phyloP scores from a whole-genome alignment of 2,329 filamentous ascomycete species.

The Penicillium sp. region DNA sequence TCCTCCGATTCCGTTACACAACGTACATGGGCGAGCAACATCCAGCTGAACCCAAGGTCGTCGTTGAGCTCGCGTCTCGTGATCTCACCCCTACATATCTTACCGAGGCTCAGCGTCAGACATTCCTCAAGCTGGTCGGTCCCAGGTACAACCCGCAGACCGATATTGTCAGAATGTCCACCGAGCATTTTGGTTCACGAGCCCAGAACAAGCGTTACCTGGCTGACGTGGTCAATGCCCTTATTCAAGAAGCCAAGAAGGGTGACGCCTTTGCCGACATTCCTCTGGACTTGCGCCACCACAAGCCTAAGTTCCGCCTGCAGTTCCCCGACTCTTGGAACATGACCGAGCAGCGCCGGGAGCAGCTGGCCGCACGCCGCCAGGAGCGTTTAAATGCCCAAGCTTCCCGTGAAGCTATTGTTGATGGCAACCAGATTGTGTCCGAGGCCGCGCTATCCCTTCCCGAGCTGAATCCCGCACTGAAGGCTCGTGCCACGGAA shows the following conservation, averaged over 20 bases:
- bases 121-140: slow-evolving; percentile 82
- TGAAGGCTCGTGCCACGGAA: slow-evolving; percentile 20
- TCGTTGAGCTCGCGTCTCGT: slow-evolving; percentile 74
- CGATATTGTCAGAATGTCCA: slow-evolving; percentile 79
- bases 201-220: slow-evolving; percentile 97
- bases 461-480: slow-evolving; percentile 29
- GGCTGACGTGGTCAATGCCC: slow-evolving; percentile 65
- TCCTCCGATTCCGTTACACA: slow-evolving; percentile 92
- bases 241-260: slow-evolving; percentile 73
- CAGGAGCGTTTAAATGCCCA: slow-evolving; percentile 50
- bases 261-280: slow-evolving; percentile 81
- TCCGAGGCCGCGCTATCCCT: slow-evolving; percentile 27
- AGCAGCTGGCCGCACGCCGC: slow-evolving; percentile 59
- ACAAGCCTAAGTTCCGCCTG: slow-evolving; percentile 60
- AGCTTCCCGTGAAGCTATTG: slow-evolving; percentile 53
- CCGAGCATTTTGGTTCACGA: slow-evolving; percentile 79
- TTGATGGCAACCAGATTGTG: slow-evolving; percentile 42
- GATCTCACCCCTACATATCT: slow-evolving; percentile 61
- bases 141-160: slow-evolving; percentile 80
- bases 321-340: slow-evolving; percentile 79
- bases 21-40: slow-evolving; percentile 93
- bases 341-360: slow-evolving; percentile 63
- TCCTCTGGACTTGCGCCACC: slow-evolving; percentile 81
- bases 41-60: slow-evolving; percentile 87
- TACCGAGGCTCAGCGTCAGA: slow-evolving; percentile 61